A percentile compares a stretch with the other conserved stretches of the same genome.
Evolutionary conservation across 2,329 filamentous ascomycete genomes (phyloP).

Genomic region (Lachnellula cervina): DNA sequence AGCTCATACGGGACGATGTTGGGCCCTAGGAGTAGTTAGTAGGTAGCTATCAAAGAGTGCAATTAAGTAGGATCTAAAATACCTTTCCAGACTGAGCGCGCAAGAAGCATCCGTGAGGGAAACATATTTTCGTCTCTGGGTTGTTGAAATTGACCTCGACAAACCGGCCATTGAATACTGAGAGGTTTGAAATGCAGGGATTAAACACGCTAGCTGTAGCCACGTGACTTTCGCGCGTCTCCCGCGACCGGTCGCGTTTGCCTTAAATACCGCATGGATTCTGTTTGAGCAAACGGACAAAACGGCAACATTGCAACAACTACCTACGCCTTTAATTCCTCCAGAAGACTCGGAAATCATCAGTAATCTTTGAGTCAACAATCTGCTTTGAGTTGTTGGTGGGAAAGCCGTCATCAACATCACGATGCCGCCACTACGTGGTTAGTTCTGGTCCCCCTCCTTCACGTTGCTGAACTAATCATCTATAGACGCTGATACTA

Average conservation of each 20-base stretch:
- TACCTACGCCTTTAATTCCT: too few relatives aligned
- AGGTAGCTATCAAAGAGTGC: neutral
- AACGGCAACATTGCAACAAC: neutral
- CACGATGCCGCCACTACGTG: conserved; percentile 25
- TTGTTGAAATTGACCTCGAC: neutral
- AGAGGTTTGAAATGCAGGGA: neutral
- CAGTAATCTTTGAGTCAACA: too few relatives aligned
- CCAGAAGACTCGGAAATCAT: too few relatives aligned
- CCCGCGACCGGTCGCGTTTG: neutral
- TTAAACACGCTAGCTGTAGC: neutral
- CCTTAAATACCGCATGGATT: neutral
- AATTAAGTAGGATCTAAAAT: conserved; percentile 6
- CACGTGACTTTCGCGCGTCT: neutral
- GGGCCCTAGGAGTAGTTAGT: conserved; percentile 47
- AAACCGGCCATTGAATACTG: neutral
- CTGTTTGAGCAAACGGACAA: neutral
- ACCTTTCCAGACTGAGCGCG: conserved; percentile 74
- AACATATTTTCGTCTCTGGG: conserved; percentile 43
- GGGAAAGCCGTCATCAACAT: neutral
- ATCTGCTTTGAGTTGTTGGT: neutral
- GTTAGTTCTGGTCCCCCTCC: conserved; percentile 7
- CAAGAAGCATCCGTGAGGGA: conserved; percentile 51
- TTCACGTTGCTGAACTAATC: conserved; percentile 3
- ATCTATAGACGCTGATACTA: conserved; percentile 61
- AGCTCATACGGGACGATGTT: conserved; percentile 63